Percentiles rank a stretch among this genome's conserved stretches.
These are phyloP conservation scores for Ceratobasidium sp. DNA, from an alignment of 1,284 basidiomycete species.

Conservation along the genomic window DNA sequence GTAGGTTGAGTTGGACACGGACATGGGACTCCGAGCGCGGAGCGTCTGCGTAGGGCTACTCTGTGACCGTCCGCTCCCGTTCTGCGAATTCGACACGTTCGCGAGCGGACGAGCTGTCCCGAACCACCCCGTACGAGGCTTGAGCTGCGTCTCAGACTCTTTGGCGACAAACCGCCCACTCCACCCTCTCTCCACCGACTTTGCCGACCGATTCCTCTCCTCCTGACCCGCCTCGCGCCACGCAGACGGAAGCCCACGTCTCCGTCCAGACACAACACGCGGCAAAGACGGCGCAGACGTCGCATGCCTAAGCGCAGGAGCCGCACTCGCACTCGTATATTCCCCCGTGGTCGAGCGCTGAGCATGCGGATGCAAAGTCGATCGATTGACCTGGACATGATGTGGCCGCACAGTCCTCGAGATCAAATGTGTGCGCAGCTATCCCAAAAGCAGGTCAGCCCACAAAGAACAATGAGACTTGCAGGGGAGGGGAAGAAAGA, in stretches of 20 bases:
- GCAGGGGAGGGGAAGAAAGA: neutral
- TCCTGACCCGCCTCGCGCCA: constrained; percentile 18
- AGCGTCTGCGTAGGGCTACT: neutral
- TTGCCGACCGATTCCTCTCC: no score
- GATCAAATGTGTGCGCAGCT: constrained; percentile 28
- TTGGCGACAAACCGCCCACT: constrained; percentile 29
- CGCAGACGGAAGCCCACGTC: constrained; percentile 20
- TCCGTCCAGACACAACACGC: constrained; percentile 13
- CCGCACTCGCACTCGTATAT: no score
- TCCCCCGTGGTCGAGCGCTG: neutral
- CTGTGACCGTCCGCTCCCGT: neutral
- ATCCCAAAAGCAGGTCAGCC: neutral
- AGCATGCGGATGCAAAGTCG: no score
- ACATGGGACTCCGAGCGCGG: neutral
- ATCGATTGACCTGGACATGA: no score
- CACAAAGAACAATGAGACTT: neutral
- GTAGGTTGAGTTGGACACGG: no score
- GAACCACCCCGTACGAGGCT: neutral
- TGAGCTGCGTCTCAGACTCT: neutral
- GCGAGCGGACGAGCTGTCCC: neutral
- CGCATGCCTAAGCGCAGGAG: constrained; percentile 21
- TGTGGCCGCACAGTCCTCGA: no score
- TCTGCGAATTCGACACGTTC: neutral
- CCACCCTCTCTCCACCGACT: neutral
- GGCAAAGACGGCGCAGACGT: constrained; percentile 27